Evolutionary conservation across 495 filamentous ascomycete species (phyloP), one percentile per base, ranked within the genome.

Genomic region (Rhypophila decipiens): DNA sequence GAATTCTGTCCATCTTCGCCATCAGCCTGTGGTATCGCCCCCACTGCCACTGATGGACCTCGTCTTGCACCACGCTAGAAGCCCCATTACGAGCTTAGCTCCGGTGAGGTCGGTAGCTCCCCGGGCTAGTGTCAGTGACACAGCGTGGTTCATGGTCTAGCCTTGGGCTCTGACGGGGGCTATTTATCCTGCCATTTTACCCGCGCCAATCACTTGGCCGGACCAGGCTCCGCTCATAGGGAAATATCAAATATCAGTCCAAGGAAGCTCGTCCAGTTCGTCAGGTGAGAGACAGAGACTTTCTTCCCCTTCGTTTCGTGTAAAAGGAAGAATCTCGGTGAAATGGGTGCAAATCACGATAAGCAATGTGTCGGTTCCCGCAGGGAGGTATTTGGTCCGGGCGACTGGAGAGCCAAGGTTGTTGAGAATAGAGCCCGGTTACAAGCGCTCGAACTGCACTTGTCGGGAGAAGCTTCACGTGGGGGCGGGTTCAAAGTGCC

Each of bases 171-270:
- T 24, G 37, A 39, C n/a, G 36, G 15, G 36, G 39, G n/a, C 39
- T 15, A 35, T 63, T 66, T 66, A 60, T 11, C 55, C 63, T 56
- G 44, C 13, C 9, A 53, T 52, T 64, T 66, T 66, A 66, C 27
- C 63, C 63, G 63, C 55, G 27, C 63, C 61, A 66, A 66, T 66
- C 55, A 63, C 2, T 13, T n/a, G n/a, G n/a, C n/a, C n/a, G n/a
- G n/a, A n/a, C n/a, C n/a, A n/a, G n/a, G n/a, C n/a, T n/a, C n/a
- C n/a, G n/a, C n/a, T n/a, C n/a, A n/a, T n/a, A n/a, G n/a, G n/a
- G n/a, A n/a, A n/a, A n/a, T n/a, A n/a, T n/a, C n/a, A n/a, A n/a
- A 20, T 24, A 19, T 20, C 38, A 42, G 44, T 42, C 38, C 37
- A 52, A 48, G 27, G 27, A 7, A 31, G 13, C 7, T 31, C 27